Conservation (phyloP, 1,284 basidiomycete species). For the Fomitopsis palustris region DNA sequence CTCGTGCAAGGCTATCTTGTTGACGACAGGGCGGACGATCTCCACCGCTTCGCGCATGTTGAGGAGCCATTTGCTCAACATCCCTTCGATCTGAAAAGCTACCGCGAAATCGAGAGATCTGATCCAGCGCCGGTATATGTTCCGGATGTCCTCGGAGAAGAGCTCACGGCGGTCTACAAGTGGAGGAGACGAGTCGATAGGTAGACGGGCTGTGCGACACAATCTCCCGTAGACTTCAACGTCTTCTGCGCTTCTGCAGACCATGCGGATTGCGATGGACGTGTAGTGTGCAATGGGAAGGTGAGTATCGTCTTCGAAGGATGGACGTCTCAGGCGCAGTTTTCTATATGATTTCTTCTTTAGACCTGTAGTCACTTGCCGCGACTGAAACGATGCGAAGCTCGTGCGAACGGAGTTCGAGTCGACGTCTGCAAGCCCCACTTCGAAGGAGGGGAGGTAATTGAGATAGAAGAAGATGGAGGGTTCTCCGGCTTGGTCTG, state of each 20-base stretch:
- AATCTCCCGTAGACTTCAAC: constrained; percentile 36
- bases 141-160: constrained; percentile 37
- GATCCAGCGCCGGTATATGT: constrained; percentile 35
- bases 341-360: too few species aligned
- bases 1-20: constrained; percentile 22
- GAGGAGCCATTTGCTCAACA: constrained; percentile 38
- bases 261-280: constrained; percentile 46
- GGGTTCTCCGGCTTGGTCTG: constrained; percentile 21
- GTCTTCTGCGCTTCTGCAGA: constrained; percentile 33
- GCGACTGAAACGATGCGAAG: too few species aligned
- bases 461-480: constrained; percentile 40
- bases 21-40: constrained; percentile 36
- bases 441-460: constrained; percentile 45
- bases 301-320: constrained; percentile 23
- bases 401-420: too few species aligned
- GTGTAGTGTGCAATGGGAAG: constrained; percentile 38
- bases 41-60: constrained; percentile 45
- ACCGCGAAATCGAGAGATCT: constrained; percentile 43
- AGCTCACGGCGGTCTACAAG: constrained; percentile 37
- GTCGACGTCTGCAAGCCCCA: constrained; percentile 9
- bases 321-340: constrained; percentile 17
- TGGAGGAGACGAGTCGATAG: constrained; percentile 31
- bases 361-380: too few species aligned
- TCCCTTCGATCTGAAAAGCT: constrained; percentile 52
- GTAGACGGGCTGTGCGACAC: constrained; percentile 34